Conservation (phyloP, 257 asterid genomes). For the Avicennia marina region DNA sequence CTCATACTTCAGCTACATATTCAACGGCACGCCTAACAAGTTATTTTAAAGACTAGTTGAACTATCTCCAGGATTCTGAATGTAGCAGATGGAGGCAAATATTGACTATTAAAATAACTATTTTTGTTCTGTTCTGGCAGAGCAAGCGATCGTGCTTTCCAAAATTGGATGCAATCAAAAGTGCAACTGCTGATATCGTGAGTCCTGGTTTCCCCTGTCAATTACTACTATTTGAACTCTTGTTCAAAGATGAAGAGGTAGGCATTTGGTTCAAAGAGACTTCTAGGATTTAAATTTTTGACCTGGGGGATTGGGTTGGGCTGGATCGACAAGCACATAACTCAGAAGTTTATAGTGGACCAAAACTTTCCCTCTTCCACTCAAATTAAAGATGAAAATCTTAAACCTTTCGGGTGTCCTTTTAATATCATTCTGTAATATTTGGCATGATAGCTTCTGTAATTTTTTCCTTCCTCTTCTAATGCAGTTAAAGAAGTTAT, state of each 20-base stretch:
- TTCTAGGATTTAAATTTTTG: no score
- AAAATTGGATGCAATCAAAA: slow-evolving; percentile 77
- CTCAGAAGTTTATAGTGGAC: no score
- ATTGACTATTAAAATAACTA: no score
- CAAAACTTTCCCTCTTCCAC: no score
- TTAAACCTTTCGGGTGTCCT: no score
- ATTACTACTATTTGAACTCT: neutral
- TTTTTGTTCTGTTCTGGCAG: slow-evolving; percentile 38
- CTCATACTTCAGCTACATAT: neutral
- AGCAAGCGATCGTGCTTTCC: slow-evolving; percentile 88
- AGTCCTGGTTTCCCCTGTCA: slow-evolving; percentile 29
- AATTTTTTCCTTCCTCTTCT: neutral
- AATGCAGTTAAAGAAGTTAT: neutral
- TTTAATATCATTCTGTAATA: no score
- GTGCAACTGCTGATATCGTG: slow-evolving; percentile 94
- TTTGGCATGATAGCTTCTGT: no score
- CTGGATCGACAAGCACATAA: no score
- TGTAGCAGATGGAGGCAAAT: neutral
- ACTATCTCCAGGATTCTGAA: neutral
- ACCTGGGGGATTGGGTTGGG: no score
- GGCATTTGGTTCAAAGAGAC: no score
- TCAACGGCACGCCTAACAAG: neutral
- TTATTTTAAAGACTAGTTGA: neutral
- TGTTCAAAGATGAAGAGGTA: no score
- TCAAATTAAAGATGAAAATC: no score